Base-by-base conservation (phyloP, 345 rosid species). In the Geranium rotundifolium region DNA sequence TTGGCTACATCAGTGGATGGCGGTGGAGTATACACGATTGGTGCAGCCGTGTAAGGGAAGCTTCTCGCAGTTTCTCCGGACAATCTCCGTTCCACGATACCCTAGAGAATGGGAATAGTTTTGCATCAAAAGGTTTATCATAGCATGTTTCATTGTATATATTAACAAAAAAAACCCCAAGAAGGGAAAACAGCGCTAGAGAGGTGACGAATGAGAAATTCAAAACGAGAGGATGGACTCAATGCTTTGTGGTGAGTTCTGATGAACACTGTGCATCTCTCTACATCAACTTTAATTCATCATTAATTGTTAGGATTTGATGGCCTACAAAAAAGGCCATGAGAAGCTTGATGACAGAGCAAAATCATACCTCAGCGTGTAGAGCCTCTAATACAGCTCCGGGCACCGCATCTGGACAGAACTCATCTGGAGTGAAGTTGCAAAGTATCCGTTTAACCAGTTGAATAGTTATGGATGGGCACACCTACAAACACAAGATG, bases 341-440 rank as follows among this genome's bases (percentile, higher is more conserved):
- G 27, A 23, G 27, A 23, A 23, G 27, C 2, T 23, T 23, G 27
- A 23, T 2, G 27, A 23, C 27, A 23, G 27, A 23, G 27, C 27
- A 23, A 23, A 23, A 23, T 23, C 27, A 64, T 75, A 95, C 99
- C 88, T 90, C 96, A 0, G 93, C 87, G 73, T 88, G 85, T 59
- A 95, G 72, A 65, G 86, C 95, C 79, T 90, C 99, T 61, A 95
- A 61, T 68, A 90, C 85, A 74, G 95, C 84, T 72, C 95, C 97
- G 1, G 95, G 93, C 62, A 90, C 91, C 67, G 87, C 65, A 76
- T 95, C 97, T 1, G 93, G 95, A 74, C 99, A 90, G 74, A 95
- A 95, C 70, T 95, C 97, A 68, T 95, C 97, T 0, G 97, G 97
- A 52, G 95, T 87, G 62, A 90, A 95, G 84, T 95, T 90, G 84